phyloP scores from a whole-genome alignment of 2,329 filamentous ascomycete species.

The Aspergillus ochraceoroseus region DNA sequence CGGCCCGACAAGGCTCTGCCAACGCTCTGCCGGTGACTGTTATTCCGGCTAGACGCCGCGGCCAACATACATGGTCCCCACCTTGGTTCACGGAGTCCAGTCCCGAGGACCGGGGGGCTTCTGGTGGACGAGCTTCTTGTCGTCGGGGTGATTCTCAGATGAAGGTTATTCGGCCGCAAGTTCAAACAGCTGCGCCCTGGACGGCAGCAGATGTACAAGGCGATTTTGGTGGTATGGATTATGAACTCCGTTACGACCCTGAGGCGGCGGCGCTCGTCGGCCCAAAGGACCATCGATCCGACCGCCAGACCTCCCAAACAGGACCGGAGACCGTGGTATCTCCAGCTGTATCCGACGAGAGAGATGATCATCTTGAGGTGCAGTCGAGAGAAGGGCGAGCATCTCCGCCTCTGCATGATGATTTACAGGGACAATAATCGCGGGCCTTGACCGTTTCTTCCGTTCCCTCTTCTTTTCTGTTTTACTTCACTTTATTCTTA shows the following conservation, averaged over 20 bases:
- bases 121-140: slow-evolving; percentile 14
- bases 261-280: slow-evolving; percentile 38
- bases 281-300: slow-evolving; percentile 19
- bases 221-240: slow-evolving; percentile 21
- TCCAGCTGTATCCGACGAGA: not conserved
- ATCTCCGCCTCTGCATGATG: not conserved
- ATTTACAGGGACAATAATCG: not conserved
- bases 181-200: slow-evolving; percentile 52
- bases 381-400: slow-evolving; percentile 2
- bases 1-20: slow-evolving; percentile 36
- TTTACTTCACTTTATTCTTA: not conserved
- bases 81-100: slow-evolving; percentile 29
- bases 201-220: slow-evolving; percentile 40
- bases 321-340: not conserved
- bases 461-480: slow-evolving; percentile 1
- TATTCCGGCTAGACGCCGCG: slow-evolving; percentile 55
- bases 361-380: not conserved
- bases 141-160: slow-evolving; percentile 41
- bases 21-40: slow-evolving; percentile 54
- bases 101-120: slow-evolving; percentile 21
- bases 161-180: slow-evolving; percentile 57
- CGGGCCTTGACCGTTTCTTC: not conserved
- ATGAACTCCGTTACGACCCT: slow-evolving; percentile 38
- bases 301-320: slow-evolving; percentile 1
- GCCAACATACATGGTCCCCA: slow-evolving; percentile 53